Evolutionary conservation across 768 basidiomycete genomes (phyloP).

Genomic region (Lactarius akahatsu): DNA sequence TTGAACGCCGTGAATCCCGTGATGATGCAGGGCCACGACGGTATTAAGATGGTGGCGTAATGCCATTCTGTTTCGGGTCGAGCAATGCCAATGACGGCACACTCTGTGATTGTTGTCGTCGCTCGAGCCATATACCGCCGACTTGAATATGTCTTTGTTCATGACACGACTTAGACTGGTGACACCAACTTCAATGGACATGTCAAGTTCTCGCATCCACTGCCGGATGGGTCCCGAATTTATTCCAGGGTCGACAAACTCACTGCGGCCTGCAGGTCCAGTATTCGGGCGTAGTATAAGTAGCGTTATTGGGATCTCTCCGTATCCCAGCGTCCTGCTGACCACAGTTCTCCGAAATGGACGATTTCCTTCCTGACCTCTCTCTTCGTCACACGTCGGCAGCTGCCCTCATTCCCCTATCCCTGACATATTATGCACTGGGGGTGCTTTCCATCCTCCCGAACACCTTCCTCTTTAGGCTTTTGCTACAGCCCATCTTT

Average conservation of each 20-base stretch:
- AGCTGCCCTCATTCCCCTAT: constrained; percentile 1
- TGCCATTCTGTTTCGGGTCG: too few species aligned
- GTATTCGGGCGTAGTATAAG: not conserved
- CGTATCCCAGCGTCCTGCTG: not conserved
- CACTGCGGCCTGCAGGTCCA: not conserved
- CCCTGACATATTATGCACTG: constrained; percentile 6
- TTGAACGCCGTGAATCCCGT: too few species aligned
- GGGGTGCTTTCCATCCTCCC: constrained; percentile 13
- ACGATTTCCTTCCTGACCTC: not conserved
- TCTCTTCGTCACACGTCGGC: not conserved
- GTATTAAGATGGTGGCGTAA: too few species aligned
- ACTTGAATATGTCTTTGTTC: too few species aligned
- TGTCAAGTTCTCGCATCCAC: not conserved
- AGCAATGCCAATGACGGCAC: too few species aligned
- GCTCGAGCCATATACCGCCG: too few species aligned
- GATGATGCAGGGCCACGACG: too few species aligned
- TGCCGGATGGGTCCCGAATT: not conserved
- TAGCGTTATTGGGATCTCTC: not conserved
- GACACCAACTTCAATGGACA: too few species aligned
- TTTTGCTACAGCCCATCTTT: constrained; percentile 6
- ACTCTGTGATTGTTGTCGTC: too few species aligned
- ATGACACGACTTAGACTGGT: too few species aligned
- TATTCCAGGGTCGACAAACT: not conserved
- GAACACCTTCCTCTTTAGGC: constrained; percentile 2
- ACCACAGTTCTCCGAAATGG: not conserved